Conservation (phyloP, 352 stramenopile species). For the Globisporangium polare region DNA sequence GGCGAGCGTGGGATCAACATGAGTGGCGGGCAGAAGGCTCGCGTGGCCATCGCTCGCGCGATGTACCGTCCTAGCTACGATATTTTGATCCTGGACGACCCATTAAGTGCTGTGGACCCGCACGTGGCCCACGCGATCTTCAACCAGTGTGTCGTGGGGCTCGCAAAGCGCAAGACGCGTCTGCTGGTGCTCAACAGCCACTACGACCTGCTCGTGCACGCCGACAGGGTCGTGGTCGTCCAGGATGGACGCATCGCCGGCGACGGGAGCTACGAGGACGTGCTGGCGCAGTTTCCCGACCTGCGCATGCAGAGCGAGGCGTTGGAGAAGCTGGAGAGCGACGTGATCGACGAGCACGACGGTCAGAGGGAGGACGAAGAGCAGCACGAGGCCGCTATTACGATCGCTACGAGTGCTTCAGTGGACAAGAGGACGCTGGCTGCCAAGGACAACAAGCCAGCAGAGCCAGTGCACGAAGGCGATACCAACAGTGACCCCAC, state of each 20-base stretch:
- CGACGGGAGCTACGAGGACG: constrained; percentile 62
- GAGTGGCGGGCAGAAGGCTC: constrained; percentile 58
- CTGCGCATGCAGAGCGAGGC: constrained; percentile 15
- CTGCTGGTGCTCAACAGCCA: constrained; percentile 92
- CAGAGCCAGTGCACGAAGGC: too few species aligned
- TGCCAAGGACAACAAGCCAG: too few species aligned
- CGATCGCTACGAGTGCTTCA: neutral
- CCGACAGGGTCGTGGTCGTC: constrained; percentile 61
- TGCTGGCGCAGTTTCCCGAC: constrained; percentile 38
- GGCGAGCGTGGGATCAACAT: constrained; percentile 60
- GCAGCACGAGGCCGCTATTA: neutral
- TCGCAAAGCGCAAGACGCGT: constrained; percentile 66
- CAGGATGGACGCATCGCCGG: constrained; percentile 74
- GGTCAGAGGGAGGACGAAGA: neutral
- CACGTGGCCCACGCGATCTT: constrained; percentile 95
- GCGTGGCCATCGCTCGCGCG: constrained; percentile 86
- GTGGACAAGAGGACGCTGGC: too few species aligned
- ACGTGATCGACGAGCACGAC: constrained; percentile 8
- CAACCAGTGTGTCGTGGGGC: constrained; percentile 67
- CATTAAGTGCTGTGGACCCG: constrained; percentile 91
- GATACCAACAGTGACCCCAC: neutral
- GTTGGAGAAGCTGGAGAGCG: constrained; percentile 5
- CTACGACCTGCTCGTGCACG: constrained; percentile 80
- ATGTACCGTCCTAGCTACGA: constrained; percentile 89
- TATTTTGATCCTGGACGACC: constrained; percentile 93